These are phyloP conservation scores for Cryphonectria naterciae DNA, from an alignment of 2,329 filamentous ascomycete species.

Conservation along the genomic window DNA sequence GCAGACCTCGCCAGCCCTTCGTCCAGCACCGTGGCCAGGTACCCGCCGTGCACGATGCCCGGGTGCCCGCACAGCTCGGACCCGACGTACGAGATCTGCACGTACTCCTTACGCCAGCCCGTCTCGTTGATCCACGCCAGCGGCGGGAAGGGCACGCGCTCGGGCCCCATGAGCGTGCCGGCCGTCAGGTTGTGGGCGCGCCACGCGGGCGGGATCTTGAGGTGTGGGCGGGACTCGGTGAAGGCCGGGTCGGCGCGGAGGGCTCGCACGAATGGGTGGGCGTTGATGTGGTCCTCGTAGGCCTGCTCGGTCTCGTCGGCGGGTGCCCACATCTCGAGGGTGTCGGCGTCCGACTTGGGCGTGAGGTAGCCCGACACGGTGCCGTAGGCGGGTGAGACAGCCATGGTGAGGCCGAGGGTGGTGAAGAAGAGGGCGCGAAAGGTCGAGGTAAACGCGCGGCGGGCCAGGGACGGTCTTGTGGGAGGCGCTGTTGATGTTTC, in stretches of 20 bases:
- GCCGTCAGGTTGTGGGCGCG: constrained; percentile 79
- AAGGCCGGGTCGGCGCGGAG: constrained; percentile 70
- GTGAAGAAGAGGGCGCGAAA: constrained; percentile 53
- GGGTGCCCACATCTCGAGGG: constrained; percentile 67
- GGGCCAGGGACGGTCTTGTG: constrained; percentile 43
- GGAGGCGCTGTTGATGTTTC: constrained; percentile 29
- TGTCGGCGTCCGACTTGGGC: constrained; percentile 70
- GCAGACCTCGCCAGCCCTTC: constrained; percentile 88
- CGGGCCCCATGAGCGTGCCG: constrained; percentile 75
- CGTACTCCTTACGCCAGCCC: constrained; percentile 62
- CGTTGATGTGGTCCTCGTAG: constrained; percentile 75
- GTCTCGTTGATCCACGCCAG: constrained; percentile 73
- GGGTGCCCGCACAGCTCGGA: constrained; percentile 84
- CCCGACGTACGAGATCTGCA: constrained; percentile 78
- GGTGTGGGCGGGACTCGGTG: constrained; percentile 79
- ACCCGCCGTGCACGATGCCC: constrained; percentile 86
- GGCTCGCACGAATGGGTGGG: constrained; percentile 72
- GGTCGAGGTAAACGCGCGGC: constrained; percentile 50
- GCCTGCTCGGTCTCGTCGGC: constrained; percentile 57
- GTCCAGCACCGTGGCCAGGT: constrained; percentile 90
- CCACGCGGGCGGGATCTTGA: constrained; percentile 77
- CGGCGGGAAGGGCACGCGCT: constrained; percentile 80
- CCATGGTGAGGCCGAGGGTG: constrained; percentile 59
- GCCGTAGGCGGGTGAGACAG: constrained; percentile 55
- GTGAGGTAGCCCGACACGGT: constrained; percentile 53